Evolutionary conservation across 2,329 filamentous ascomycete species (phyloP).

Genomic region (Aspergillus flavus): DNA sequence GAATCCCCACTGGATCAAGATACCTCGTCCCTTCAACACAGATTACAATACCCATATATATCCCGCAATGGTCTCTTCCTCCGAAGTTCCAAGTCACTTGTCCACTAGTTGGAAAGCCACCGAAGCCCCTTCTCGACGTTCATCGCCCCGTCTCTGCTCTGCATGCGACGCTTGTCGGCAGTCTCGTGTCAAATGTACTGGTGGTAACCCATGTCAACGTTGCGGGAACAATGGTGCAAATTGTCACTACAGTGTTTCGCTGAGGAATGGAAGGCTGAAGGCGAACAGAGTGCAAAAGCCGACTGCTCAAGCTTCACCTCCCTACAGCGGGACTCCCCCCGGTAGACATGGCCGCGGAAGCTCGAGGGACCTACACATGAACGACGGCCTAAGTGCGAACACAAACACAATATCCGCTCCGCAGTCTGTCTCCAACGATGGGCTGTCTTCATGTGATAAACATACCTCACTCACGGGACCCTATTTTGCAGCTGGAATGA

Average conservation of each 20-base stretch:
- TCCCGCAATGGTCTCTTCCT: background rate
- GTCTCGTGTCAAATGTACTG: constrained; percentile 6
- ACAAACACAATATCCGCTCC: background rate
- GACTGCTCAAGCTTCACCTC: background rate
- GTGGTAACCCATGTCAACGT: constrained; percentile 4
- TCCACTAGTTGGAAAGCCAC: background rate
- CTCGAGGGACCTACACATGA: background rate
- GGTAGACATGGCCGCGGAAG: background rate
- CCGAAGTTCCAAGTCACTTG: background rate
- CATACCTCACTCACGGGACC: background rate
- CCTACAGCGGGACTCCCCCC: background rate
- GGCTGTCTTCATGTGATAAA: background rate
- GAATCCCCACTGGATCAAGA: background rate
- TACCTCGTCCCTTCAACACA: background rate
- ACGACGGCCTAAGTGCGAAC: background rate
- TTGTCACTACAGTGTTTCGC: constrained; percentile 7
- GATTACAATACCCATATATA: background rate
- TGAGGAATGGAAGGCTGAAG: constrained; percentile 6
- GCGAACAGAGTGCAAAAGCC: constrained; percentile 1
- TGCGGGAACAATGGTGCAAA: constrained; percentile 3
- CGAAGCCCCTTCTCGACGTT: constrained; percentile 1
- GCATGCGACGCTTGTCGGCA: constrained; percentile 7
- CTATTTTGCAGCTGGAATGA: background rate
- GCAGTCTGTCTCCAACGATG: background rate
- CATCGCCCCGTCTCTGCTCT: background rate